Conservation (phyloP, 2,329 filamentous ascomycete species). For the Alternaria rosae region DNA sequence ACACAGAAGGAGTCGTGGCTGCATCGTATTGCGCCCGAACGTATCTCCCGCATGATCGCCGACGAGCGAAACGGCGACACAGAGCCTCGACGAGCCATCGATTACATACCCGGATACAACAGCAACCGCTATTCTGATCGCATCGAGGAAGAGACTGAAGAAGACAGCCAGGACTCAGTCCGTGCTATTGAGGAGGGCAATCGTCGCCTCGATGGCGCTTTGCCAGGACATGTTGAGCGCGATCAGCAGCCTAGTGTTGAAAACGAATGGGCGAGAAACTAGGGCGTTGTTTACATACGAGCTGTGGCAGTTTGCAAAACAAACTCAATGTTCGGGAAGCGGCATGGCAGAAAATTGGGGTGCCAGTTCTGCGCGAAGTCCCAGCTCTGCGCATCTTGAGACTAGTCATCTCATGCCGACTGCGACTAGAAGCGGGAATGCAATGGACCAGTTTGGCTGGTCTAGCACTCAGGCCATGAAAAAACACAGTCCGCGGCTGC, state of each 20-base stretch:
- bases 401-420: neutral
- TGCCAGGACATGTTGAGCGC: conserved; percentile 25
- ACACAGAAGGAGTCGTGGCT: conserved; percentile 44
- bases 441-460: neutral
- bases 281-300: neutral
- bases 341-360: neutral
- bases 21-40: conserved; percentile 38
- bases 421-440: neutral
- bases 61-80: conserved; percentile 36
- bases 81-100: conserved; percentile 35
- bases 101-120: conserved; percentile 38
- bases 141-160: conserved; percentile 36
- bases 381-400: neutral
- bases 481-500: neutral
- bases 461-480: neutral
- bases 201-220: conserved; percentile 23
- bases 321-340: neutral
- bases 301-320: neutral
- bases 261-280: conserved; percentile 37
- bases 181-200: conserved; percentile 32
- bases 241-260: conserved; percentile 30
- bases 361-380: neutral
- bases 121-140: conserved; percentile 39
- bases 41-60: conserved; percentile 42
- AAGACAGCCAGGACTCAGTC: conserved; percentile 19